Evolutionary conservation across 2,329 filamentous ascomycete genomes (phyloP).

Genomic region (Diaporthe nobilis): DNA sequence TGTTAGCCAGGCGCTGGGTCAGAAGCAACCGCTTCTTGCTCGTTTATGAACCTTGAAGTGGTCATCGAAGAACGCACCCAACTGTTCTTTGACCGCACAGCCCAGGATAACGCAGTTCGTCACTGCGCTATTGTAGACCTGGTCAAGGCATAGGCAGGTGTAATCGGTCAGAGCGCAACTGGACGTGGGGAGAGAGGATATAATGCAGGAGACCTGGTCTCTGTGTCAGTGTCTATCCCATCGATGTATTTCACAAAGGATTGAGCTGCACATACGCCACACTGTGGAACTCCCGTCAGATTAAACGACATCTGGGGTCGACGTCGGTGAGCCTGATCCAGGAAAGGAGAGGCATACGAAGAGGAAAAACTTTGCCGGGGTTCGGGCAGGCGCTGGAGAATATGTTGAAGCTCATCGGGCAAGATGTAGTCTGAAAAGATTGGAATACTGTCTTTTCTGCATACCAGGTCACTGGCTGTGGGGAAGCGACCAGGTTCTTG

Average conservation of each 20-base stretch:
- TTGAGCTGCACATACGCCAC: slow-evolving; percentile 1
- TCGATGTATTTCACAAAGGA: not conserved
- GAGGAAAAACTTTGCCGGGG: not conserved
- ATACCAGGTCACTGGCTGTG: not conserved
- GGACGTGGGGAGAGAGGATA: slow-evolving; percentile 6
- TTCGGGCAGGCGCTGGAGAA: not conserved
- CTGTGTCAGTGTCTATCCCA: not conserved
- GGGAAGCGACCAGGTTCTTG: not conserved
- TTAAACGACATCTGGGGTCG: slow-evolving; percentile 30
- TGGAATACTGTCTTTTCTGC: not conserved
- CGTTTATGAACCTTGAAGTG: no score
- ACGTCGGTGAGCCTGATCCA: not conserved
- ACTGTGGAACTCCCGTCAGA: slow-evolving; percentile 27
- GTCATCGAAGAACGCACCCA: slow-evolving; percentile 9
- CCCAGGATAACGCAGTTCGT: slow-evolving; percentile 13
- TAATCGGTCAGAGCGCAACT: slow-evolving; percentile 10
- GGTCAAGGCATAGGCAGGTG: slow-evolving; percentile 29
- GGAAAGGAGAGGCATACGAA: not conserved
- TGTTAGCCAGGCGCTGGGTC: not conserved
- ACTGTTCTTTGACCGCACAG: slow-evolving; percentile 18
- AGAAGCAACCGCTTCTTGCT: not conserved
- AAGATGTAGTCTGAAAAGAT: not conserved
- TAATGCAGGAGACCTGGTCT: slow-evolving; percentile 3
- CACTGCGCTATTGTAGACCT: slow-evolving; percentile 9
- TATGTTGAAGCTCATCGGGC: not conserved